Conservation (phyloP, 164 flowering plant genomes). For the Buxus sempervirens region DNA sequence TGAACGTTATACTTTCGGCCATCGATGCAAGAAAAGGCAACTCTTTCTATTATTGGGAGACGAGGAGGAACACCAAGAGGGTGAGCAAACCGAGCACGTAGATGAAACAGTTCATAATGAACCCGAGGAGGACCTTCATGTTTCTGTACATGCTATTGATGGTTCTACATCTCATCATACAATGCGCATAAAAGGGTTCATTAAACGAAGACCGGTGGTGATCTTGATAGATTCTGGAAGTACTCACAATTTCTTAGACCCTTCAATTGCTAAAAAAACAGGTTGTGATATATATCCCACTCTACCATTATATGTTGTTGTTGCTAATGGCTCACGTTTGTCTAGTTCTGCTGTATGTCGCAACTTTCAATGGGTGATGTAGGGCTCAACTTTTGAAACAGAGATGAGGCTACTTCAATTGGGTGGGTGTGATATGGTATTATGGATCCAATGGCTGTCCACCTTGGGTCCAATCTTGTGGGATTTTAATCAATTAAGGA, state of each 20-base stretch:
- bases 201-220: not conserved
- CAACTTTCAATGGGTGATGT: not conserved
- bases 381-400: not conserved
- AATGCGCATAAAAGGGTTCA: not conserved
- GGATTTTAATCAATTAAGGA: not conserved
- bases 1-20: not conserved
- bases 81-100: not conserved
- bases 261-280: not conserved
- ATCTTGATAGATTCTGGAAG: not conserved
- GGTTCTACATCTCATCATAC: not conserved
- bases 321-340: not conserved
- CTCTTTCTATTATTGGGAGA: not conserved
- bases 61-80: not conserved
- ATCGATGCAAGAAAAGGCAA: not conserved
- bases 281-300: not conserved
- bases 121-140: not conserved
- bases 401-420: not conserved
- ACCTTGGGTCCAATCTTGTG: not conserved
- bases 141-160: not conserved
- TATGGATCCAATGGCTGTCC: constrained; percentile 6
- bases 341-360: not conserved
- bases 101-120: no score
- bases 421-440: constrained; percentile 12
- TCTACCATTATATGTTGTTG: not conserved
- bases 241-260: not conserved